Evolutionary conservation across 2,329 filamentous ascomycete species (phyloP).

Genomic region (Cercospora brassicicola): DNA sequence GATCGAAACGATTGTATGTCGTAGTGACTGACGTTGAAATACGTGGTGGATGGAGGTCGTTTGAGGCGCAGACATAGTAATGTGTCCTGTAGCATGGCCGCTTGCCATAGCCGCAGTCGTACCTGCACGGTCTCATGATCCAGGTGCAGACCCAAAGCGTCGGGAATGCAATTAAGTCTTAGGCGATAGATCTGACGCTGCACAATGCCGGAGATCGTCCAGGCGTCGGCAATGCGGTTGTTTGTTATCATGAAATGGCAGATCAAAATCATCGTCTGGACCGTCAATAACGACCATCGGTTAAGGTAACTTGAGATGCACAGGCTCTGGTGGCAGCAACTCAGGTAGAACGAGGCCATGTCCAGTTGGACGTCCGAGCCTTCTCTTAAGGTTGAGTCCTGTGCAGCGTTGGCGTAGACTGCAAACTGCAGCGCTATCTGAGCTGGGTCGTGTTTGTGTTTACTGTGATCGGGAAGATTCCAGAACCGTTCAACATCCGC

Average conservation of each 20-base stretch:
- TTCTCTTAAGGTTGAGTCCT: neutral
- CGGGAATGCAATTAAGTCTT: slow-evolving; percentile 72
- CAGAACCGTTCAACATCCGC: slow-evolving; percentile 8
- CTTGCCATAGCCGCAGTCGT: slow-evolving; percentile 76
- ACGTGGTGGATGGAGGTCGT: slow-evolving; percentile 3
- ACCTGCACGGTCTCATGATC: slow-evolving; percentile 69
- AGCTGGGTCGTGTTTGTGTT: neutral
- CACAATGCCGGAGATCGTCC: slow-evolving; percentile 74
- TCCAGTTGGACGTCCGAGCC: neutral
- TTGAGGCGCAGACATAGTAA: slow-evolving; percentile 76
- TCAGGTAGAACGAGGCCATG: slow-evolving; percentile 7
- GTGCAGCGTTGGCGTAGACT: neutral
- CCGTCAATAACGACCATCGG: slow-evolving; percentile 45
- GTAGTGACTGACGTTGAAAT: neutral
- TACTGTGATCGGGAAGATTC: neutral
- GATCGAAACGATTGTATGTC: neutral
- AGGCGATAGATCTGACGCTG: slow-evolving; percentile 77
- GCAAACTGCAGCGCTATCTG: slow-evolving; percentile 4
- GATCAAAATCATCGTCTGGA: slow-evolving; percentile 77
- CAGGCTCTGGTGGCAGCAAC: slow-evolving; percentile 7
- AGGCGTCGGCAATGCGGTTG: slow-evolving; percentile 78
- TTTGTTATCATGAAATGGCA: slow-evolving; percentile 82
- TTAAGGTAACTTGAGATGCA: slow-evolving; percentile 10
- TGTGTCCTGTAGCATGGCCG: slow-evolving; percentile 75
- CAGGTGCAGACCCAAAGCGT: slow-evolving; percentile 51